Base-by-base conservation (phyloP, 331 rosid species). In the Arachis monticola region DNA sequence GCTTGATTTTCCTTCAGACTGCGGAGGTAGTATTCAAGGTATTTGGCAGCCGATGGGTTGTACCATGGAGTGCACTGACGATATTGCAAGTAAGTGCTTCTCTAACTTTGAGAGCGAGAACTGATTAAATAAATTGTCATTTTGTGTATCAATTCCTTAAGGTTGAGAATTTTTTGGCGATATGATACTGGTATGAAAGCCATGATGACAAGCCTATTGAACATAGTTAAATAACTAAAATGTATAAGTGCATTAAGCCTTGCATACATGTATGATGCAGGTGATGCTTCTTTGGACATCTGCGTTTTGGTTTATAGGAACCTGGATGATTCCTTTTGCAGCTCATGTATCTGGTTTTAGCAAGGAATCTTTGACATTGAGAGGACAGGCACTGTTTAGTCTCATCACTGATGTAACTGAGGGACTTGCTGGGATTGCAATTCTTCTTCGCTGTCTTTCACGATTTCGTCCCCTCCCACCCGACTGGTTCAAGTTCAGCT, bases 261-360 rank as follows among this genome's bases (percentile, higher is more conserved):
- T 64, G 71, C 55, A 60, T 67, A 13, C 50, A 67, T 60, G 40
- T 11, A 42, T 69, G 76, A 17, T 81, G 85, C 91, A 95, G 97
- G 99, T 95, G 79, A 90, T 95, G 97, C 93, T 95, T 85, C 96
- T 92, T 10, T 95, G 97, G 99, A 87, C 91, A 51, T 80, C 82
- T 8, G 92, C 97, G 72, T 90, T 95, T 77, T 95, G 99, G 93
- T 93, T 90, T 61, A 95, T 88, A 81, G 97, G 97, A 64, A 88
- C 97, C 70, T 92, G 96, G 93, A 86, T 92, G 88, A 76, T 92
- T 77, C 97, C 97, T 22, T 88, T 86, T 80, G 92, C 85, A 40
- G 97, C 97, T 58, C 90, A 95, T 45, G 41, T 91, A 70, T 76
- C 84, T 32, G 97, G 99, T 72, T 87, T 85, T 78, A 90, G 81